These are phyloP conservation scores for Monilinia aucupariae DNA, from an alignment of 2,329 filamentous ascomycete genomes.

Conservation along the genomic window DNA sequence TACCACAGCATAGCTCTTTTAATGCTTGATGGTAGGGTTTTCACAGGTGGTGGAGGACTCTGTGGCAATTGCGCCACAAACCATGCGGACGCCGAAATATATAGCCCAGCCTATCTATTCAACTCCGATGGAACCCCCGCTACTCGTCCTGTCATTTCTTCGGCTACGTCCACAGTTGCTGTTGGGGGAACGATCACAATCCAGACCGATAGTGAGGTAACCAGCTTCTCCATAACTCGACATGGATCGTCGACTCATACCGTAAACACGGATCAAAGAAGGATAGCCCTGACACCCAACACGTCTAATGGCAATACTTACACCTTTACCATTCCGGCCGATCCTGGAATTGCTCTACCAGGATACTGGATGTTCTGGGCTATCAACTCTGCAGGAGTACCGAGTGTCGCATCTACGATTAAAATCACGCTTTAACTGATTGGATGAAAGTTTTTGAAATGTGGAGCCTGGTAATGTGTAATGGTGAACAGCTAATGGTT, in stretches of 20 bases:
- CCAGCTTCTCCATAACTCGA: conserved; percentile 43
- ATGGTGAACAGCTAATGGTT: too few species aligned
- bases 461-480: background rate
- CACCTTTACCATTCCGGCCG: conserved; percentile 41
- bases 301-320: conserved; percentile 34
- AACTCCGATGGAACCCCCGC: conserved; percentile 40
- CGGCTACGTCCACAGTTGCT: conserved; percentile 32
- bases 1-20: conserved; percentile 49
- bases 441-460: background rate
- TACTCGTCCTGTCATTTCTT: conserved; percentile 41
- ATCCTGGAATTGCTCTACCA: conserved; percentile 46
- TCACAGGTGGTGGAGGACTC: conserved; percentile 48
- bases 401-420: conserved; percentile 37
- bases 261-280: conserved; percentile 52
- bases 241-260: conserved; percentile 48
- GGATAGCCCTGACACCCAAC: conserved; percentile 41
- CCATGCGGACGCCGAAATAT: conserved; percentile 52
- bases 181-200: conserved; percentile 36
- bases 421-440: background rate
- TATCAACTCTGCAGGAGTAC: conserved; percentile 41
- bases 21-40: conserved; percentile 46
- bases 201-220: conserved; percentile 29
- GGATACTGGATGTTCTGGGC: conserved; percentile 53
- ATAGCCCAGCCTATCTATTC: conserved; percentile 51
- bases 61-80: conserved; percentile 44